Base-by-base conservation (phyloP, 257 asterid species). In the Solanum corneliomulleri region DNA sequence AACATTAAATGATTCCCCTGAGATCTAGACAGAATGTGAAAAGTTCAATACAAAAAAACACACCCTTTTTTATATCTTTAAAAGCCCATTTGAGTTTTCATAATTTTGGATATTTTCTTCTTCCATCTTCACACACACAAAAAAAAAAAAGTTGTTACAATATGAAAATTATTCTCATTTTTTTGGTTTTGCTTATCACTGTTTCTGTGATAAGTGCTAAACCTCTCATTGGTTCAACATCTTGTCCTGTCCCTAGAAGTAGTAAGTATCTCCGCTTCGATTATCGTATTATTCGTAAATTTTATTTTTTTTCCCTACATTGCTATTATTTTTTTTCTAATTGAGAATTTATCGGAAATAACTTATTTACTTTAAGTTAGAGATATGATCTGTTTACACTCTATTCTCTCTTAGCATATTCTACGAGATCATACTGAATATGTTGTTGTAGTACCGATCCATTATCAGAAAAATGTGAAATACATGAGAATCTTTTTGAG, bases 371-470 rank as follows among this genome's bases (percentile, higher is more conserved):
- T 52, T 52, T 0, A 52, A 7, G 1, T 0, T 52, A 52, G 62
- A 52, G 62, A 52, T 52, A 52, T 18, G n/a, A 52, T 52, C 0
- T 2, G 10, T 52, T 9, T 18, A 52, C n/a, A 0, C 2, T 52
- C n/a, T 52, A 6, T 52, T 0, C 0, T 52, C 7, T 52, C 0
- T 0, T 0, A 52, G 4, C 14, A 10, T 0, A 9, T 10, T 60
- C 9, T 23, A 2, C 2, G 15, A 9, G 14, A 60, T 0, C 9
- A 60, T 5, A 21, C 5, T 60, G 7, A 21, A 23, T 60, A 9
- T 60, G 14, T 60, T 60, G 0, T 3, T 11, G 8, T 2, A 4
- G 14, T n/a, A 62, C 3, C 10, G 10, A 37, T 37, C 1, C 7
- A 6, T 7, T 37, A 37, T 37, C 7, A 37, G 7, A 37, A 37